These are phyloP conservation scores for Hypomontagnella submonticulosa DNA, from an alignment of 495 filamentous ascomycete genomes.

Conservation along the genomic window DNA sequence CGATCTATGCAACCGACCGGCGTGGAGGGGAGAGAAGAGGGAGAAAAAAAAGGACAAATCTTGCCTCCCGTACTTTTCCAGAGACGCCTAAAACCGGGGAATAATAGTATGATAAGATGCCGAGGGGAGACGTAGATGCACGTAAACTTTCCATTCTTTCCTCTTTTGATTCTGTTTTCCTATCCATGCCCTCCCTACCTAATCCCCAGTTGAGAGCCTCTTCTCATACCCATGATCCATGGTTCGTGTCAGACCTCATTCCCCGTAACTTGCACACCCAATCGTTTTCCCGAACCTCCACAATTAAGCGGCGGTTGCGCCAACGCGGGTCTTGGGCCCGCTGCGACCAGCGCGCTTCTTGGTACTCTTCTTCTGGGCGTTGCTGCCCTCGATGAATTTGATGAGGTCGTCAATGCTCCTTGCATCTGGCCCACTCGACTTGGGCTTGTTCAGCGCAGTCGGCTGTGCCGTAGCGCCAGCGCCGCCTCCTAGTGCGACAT, in stretches of 20 bases:
- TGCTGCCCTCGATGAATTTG: constrained; percentile 84
- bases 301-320: constrained; percentile 31
- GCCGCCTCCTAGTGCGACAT: constrained; percentile 56
- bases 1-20: constrained; percentile 28
- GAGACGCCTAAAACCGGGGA: constrained; percentile 21
- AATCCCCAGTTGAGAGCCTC: constrained; percentile 5
- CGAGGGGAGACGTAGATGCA: constrained; percentile 4
- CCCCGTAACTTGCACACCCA: constrained; percentile 18
- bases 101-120: constrained; percentile 1
- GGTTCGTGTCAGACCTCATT: constrained; percentile 11
- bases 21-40: not conserved
- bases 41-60: constrained; percentile 10
- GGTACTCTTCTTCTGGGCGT: constrained; percentile 67
- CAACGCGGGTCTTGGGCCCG: constrained; percentile 79
- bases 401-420: constrained; percentile 87
- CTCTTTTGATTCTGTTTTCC: constrained; percentile 4
- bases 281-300: not conserved
- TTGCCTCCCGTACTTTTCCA: constrained; percentile 11
- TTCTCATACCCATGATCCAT: constrained; percentile 4
- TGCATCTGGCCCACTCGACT: constrained; percentile 65
- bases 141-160: constrained; percentile 4
- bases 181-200: constrained; percentile 9
- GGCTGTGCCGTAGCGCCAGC: constrained; percentile 41
- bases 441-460: constrained; percentile 30
- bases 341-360: constrained; percentile 75